A percentile compares a stretch with the other conserved stretches of the same genome.
These are phyloP conservation scores for Plasmopara viticola DNA, from an alignment of 352 stramenopile genomes.

Conservation along the genomic window DNA sequence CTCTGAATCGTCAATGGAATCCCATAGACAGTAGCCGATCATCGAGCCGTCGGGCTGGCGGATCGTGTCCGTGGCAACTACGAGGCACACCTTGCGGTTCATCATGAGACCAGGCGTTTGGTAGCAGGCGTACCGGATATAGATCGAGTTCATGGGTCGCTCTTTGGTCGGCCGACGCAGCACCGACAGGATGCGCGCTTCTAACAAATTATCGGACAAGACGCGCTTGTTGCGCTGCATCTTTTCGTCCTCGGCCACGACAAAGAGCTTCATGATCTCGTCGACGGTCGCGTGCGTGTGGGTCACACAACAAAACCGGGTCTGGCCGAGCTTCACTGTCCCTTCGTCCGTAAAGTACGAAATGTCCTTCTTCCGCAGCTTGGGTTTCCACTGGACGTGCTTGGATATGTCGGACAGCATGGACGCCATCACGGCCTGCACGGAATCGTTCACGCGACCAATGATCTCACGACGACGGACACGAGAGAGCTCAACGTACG, in stretches of 20 bases:
- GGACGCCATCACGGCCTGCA: slow-evolving; percentile 39
- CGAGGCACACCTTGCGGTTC: slow-evolving; percentile 33
- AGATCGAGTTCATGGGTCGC: slow-evolving; percentile 31
- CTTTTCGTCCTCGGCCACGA: slow-evolving; percentile 30
- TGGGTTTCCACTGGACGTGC: slow-evolving; percentile 38
- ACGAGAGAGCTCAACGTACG: slow-evolving; percentile 17
- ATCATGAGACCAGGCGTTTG: slow-evolving; percentile 29
- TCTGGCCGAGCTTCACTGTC: slow-evolving; percentile 32
- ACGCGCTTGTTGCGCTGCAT: slow-evolving; percentile 39
- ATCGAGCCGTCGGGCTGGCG: slow-evolving; percentile 33
- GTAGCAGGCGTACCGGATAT: slow-evolving; percentile 31
- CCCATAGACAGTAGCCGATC: slow-evolving; percentile 57
- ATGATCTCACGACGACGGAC: slow-evolving; percentile 23
- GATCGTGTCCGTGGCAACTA: slow-evolving; percentile 32
- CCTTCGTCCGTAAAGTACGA: slow-evolving; percentile 47
- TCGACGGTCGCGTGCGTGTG: slow-evolving; percentile 29
- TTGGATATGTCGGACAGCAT: slow-evolving; percentile 33
- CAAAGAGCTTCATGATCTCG: slow-evolving; percentile 48
- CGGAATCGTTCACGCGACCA: slow-evolving; percentile 18
- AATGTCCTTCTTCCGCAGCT: slow-evolving; percentile 37
- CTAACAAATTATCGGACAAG: slow-evolving; percentile 41
- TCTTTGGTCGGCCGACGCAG: slow-evolving; percentile 29
- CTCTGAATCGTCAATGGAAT: slow-evolving; percentile 39
- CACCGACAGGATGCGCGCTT: slow-evolving; percentile 35
- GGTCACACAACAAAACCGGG: slow-evolving; percentile 50